phyloP scores from a whole-genome alignment of 148 eudicot species.

The Vaccinium vitisidaea region DNA sequence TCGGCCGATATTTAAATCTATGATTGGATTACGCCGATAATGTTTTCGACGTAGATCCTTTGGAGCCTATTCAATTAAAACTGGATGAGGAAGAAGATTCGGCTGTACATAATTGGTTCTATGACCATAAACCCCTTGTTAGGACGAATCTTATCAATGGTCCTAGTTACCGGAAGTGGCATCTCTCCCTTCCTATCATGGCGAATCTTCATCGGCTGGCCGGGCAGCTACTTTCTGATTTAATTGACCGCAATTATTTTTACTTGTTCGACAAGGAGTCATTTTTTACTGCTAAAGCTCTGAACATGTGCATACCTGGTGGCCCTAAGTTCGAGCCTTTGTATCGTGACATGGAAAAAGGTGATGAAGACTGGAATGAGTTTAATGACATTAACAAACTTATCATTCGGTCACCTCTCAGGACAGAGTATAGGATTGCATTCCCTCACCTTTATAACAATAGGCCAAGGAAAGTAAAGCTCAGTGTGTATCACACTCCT shows the following conservation, averaged over 20 bases:
- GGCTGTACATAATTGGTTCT: slow-evolving; percentile 92
- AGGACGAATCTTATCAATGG: slow-evolving; percentile 94
- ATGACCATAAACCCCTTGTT: slow-evolving; percentile 94
- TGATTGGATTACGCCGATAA: slow-evolving; percentile 96
- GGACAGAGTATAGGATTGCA: slow-evolving; percentile 94
- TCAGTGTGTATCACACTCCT: slow-evolving; percentile 90
- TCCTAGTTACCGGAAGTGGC: slow-evolving; percentile 84
- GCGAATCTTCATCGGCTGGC: slow-evolving; percentile 96
- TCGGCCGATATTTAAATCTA: too few species aligned
- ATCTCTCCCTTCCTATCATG: slow-evolving; percentile 96
- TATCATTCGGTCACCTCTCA: slow-evolving; percentile 92
- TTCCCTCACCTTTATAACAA: slow-evolving; percentile 98
- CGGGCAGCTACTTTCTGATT: slow-evolving; percentile 92
- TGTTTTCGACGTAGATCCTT: slow-evolving; percentile 92
- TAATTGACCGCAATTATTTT: slow-evolving; percentile 89
- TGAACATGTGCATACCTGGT: slow-evolving; percentile 99
- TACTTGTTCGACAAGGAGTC: slow-evolving; percentile 99
- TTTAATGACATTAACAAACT: slow-evolving; percentile 97
- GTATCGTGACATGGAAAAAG: slow-evolving; percentile 99
- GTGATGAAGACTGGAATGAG: slow-evolving; percentile 99
- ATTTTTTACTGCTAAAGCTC: slow-evolving; percentile 93
- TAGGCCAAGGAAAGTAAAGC: slow-evolving; percentile 94
- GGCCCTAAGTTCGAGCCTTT: slow-evolving; percentile 99
- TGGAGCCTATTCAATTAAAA: slow-evolving; percentile 94
- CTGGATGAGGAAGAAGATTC: slow-evolving; percentile 97